Percentiles rank a stretch among this genome's conserved stretches.
Conservation (phyloP, 208 protist species). For the Trypanosoma cruzi region DNA sequence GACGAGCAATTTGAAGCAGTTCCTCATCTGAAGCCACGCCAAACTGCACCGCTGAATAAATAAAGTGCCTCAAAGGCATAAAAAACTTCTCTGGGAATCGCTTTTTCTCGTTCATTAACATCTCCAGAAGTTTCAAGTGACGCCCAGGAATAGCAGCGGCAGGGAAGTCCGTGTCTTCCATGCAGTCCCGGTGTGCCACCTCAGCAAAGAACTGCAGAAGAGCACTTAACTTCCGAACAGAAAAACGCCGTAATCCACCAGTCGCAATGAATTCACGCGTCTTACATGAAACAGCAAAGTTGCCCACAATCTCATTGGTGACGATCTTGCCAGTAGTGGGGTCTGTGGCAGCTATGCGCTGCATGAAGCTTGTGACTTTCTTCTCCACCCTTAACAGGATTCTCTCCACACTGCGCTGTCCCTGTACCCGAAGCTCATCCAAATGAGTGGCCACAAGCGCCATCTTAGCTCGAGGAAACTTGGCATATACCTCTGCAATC, state of each 20-base stretch:
- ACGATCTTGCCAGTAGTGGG: slow-evolving; percentile 10
- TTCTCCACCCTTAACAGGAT: slow-evolving; percentile 83
- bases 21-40: slow-evolving; percentile 78
- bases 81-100: slow-evolving; percentile 69
- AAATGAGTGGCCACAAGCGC: slow-evolving; percentile 89
- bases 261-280: slow-evolving; percentile 73
- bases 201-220: slow-evolving; percentile 70
- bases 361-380: slow-evolving; percentile 65
- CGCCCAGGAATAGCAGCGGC: slow-evolving; percentile 70
- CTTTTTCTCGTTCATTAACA: slow-evolving; percentile 59
- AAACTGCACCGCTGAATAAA: slow-evolving; percentile 62
- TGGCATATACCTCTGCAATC: slow-evolving; percentile 88
- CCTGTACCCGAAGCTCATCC: slow-evolving; percentile 85
- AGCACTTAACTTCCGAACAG: slow-evolving; percentile 63
- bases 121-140: slow-evolving; percentile 65
- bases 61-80: slow-evolving; percentile 72
- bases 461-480: slow-evolving; percentile 74
- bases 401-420: slow-evolving; percentile 83
- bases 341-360: slow-evolving; percentile 38
- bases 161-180: slow-evolving; percentile 71
- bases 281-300: slow-evolving; percentile 91
- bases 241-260: slow-evolving; percentile 59
- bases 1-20: slow-evolving; percentile 68
- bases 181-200: slow-evolving; percentile 64
- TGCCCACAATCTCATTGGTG: slow-evolving; percentile 61